A percentile compares a stretch with the other conserved stretches of the same genome.
phyloP scores from a whole-genome alignment of 495 filamentous ascomycete genomes.

The Talaromyces ruber region DNA sequence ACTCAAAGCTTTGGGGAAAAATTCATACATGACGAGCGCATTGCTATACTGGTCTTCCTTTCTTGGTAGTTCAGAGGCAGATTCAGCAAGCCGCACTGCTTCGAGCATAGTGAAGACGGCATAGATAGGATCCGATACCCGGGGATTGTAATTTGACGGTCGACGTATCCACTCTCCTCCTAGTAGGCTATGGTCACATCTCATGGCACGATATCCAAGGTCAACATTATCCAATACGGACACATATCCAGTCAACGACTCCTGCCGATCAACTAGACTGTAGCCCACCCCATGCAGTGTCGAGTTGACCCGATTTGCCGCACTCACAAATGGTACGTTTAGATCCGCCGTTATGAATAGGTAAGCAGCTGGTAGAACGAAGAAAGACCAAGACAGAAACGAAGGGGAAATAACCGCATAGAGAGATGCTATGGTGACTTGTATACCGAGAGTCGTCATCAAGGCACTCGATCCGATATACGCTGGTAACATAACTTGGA shows the following conservation, averaged over 20 bases:
- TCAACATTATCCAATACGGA: conserved; percentile 72
- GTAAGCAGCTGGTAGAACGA: conserved; percentile 58
- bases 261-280: conserved; percentile 64
- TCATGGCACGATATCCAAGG: conserved; percentile 69
- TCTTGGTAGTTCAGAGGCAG: conserved; percentile 29
- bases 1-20: neutral
- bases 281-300: conserved; percentile 44
- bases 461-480: conserved; percentile 52
- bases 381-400: conserved; percentile 42
- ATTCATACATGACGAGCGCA: conserved; percentile 69
- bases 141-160: conserved; percentile 25
- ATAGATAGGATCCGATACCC: conserved; percentile 79
- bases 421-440: conserved; percentile 51
- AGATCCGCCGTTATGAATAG: conserved; percentile 64
- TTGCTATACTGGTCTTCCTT: conserved; percentile 56
- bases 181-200: conserved; percentile 88
- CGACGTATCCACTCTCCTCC: conserved; percentile 76
- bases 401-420: conserved; percentile 63
- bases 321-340: conserved; percentile 48
- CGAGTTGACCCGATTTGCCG: conserved; percentile 50
- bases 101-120: conserved; percentile 89
- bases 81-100: conserved; percentile 72
- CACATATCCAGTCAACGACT: conserved; percentile 84
- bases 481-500: conserved; percentile 21
- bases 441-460: conserved; percentile 63